Evolutionary conservation across 129 eudicot genomes (phyloP).

Genomic region (Oenanthe sinensis): DNA sequence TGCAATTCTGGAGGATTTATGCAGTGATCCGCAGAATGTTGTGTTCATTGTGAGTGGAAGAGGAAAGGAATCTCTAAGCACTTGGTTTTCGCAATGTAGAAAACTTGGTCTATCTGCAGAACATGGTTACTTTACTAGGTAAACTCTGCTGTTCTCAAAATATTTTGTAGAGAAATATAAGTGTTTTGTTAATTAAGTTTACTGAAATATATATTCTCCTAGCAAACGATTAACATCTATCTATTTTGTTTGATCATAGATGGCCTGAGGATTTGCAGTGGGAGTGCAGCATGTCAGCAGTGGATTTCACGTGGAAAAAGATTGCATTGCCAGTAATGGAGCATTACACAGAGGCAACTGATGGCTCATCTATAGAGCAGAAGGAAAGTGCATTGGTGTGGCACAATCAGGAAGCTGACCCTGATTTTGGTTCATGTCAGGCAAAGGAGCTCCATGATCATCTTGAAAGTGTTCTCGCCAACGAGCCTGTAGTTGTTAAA

Average conservation of each 20-base stretch:
- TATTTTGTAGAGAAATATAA: neutral
- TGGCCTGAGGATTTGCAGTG: constrained; percentile 62
- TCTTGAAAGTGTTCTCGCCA: constrained; percentile 86
- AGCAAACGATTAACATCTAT: neutral
- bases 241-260: constrained; percentile 22
- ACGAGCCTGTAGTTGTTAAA: constrained; percentile 88
- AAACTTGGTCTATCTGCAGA: constrained; percentile 82
- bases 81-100: constrained; percentile 65
- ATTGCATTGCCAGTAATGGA: constrained; percentile 71
- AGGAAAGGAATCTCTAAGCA: constrained; percentile 51
- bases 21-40: constrained; percentile 63
- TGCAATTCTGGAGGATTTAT: constrained; percentile 40
- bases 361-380: constrained; percentile 77
- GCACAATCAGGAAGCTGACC: constrained; percentile 95
- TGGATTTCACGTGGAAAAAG: constrained; percentile 64
- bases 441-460: constrained; percentile 94
- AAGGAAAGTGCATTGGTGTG: constrained; percentile 93
- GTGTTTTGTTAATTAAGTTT: neutral
- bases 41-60: constrained; percentile 94
- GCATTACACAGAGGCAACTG: constrained; percentile 80
- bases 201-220: neutral
- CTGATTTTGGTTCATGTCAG: constrained; percentile 73
- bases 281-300: constrained; percentile 41
- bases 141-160: neutral
- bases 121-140: constrained; percentile 83